A percentile compares a stretch with the other conserved stretches of the same genome.
Evolutionary conservation across 108 stramenopile species (phyloP).

Genomic region (Stephanodiscus minutulus): DNA sequence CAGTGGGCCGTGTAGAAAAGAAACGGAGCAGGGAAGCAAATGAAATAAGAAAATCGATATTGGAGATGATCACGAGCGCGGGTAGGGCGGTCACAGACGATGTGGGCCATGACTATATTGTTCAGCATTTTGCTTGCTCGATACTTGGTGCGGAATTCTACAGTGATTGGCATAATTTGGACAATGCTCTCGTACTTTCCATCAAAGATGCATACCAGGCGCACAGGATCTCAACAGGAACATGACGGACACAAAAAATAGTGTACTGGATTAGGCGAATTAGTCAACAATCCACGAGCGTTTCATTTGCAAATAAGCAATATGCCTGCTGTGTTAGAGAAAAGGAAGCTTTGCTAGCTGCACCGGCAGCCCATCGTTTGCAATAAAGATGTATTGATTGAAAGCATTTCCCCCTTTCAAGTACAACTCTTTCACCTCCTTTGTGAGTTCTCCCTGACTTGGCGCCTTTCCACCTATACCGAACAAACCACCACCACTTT

Average conservation of each 20-base stretch:
- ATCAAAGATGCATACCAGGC: conserved; percentile 16
- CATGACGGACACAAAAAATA: neutral
- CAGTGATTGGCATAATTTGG: conserved; percentile 3
- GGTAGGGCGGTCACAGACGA: no score
- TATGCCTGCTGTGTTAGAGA: conserved; percentile 29
- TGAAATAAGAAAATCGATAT: conserved; percentile 50
- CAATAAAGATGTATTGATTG: conserved; percentile 67
- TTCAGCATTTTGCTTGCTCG: conserved; percentile 16
- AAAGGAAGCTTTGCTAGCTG: conserved; percentile 65
- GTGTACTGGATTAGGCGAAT: neutral
- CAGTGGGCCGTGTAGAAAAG: conserved; percentile 53
- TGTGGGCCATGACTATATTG: conserved; percentile 8
- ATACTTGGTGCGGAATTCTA: conserved; percentile 16
- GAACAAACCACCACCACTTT: conserved; percentile 61
- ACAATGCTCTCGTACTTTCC: conserved; percentile 5
- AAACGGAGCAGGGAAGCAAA: conserved; percentile 54
- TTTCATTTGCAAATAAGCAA: neutral
- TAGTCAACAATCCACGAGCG: neutral
- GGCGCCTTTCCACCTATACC: conserved; percentile 65
- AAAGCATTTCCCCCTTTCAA: conserved; percentile 75
- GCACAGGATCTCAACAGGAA: neutral
- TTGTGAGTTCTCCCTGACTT: conserved; percentile 54
- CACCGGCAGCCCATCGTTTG: conserved; percentile 79
- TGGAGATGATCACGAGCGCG: conserved; percentile 30
- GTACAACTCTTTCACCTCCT: conserved; percentile 66